Conservation (phyloP, 352 stramenopile species). For the Poterioochromonas sp. region DNA sequence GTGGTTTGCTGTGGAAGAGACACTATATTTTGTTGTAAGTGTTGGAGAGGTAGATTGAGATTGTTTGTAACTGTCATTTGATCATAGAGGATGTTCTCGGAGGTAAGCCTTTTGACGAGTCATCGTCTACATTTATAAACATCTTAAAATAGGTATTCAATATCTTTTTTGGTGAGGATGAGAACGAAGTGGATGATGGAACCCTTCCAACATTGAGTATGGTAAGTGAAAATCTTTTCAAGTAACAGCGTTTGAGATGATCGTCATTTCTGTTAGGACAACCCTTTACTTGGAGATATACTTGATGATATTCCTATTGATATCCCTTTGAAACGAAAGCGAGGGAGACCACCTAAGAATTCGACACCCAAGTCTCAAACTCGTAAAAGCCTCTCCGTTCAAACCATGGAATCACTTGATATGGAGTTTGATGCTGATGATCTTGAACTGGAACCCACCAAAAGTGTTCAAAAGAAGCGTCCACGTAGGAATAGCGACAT, state of each 20-base stretch:
- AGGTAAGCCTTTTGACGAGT: no score
- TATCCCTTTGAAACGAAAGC: neutral
- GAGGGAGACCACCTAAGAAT: neutral
- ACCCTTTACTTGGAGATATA: neutral
- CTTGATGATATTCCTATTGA: neutral
- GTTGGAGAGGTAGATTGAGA: no score
- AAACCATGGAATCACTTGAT: no score
- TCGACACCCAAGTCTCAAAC: no score
- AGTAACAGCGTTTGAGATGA: neutral
- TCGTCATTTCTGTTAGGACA: neutral
- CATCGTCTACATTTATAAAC: no score
- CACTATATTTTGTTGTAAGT: no score
- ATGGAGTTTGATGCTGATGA: neutral
- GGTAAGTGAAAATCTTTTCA: neutral
- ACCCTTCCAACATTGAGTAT: no score
- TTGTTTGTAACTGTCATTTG: no score
- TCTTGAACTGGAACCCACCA: neutral
- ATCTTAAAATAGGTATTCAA: neutral
- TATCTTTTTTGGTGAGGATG: neutral
- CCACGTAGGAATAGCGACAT: neutral
- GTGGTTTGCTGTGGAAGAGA: no score
- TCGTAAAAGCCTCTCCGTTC: no score
- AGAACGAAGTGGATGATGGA: neutral
- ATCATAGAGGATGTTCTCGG: no score
- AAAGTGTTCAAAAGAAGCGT: neutral